These are phyloP conservation scores for Backusella morwellensis DNA, from an alignment of 192 early-diverging fungal genomes.

Conservation along the genomic window DNA sequence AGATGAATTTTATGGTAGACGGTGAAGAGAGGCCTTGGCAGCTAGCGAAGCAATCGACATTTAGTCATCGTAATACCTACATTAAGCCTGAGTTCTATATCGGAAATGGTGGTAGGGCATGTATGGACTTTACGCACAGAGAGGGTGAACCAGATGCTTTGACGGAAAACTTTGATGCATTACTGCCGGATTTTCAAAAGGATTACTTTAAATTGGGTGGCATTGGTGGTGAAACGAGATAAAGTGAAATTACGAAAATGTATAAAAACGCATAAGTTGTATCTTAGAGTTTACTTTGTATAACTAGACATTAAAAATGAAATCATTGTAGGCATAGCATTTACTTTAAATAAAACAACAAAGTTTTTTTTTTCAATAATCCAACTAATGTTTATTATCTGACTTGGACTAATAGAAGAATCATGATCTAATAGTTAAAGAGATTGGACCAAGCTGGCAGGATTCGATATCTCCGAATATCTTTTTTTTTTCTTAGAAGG, in stretches of 20 bases:
- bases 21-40: slow-evolving; percentile 13
- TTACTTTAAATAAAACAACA: no score
- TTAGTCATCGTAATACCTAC: slow-evolving; percentile 13
- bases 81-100: slow-evolving; percentile 34
- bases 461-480: not conserved
- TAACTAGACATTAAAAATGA: not conserved
- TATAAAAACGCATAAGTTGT: not conserved
- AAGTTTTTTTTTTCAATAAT: no score
- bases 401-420: no score
- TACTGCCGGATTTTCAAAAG: slow-evolving; percentile 24
- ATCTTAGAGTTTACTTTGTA: not conserved
- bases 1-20: slow-evolving; percentile 13
- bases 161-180: slow-evolving; percentile 11
- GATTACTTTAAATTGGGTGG: slow-evolving; percentile 34
- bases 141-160: slow-evolving; percentile 26
- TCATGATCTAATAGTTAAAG: no score
- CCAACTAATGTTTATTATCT: no score
- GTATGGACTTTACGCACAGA: slow-evolving; percentile 27
- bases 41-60: slow-evolving; percentile 19
- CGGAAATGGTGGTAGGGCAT: slow-evolving; percentile 12
- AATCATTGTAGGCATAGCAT: not conserved
- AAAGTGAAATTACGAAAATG: not conserved
- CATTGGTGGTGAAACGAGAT: slow-evolving; percentile 15
- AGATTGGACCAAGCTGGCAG: no score
- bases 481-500: not conserved